Conservation (phyloP, 2,329 filamentous ascomycete genomes). For the Penicillium sp. region DNA sequence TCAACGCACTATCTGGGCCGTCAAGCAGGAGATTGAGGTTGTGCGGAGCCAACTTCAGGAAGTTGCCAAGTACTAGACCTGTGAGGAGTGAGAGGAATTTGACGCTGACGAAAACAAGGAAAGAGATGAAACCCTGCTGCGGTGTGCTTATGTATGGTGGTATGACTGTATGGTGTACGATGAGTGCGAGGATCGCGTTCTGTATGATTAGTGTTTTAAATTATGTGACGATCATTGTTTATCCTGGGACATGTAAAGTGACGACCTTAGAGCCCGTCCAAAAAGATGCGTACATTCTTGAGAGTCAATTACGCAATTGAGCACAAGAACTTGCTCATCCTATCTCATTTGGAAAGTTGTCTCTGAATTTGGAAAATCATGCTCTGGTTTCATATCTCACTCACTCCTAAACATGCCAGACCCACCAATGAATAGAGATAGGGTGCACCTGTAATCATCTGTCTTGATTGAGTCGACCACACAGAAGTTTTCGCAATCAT, state of each 20-base stretch:
- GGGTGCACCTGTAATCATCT: too few relatives aligned
- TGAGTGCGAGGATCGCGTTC: background rate
- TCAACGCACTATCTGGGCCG: background rate
- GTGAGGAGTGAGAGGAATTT: background rate
- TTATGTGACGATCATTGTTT: background rate
- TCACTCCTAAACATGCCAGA: too few relatives aligned
- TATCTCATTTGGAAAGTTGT: too few relatives aligned
- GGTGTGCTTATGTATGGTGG: background rate
- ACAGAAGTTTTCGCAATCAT: background rate
- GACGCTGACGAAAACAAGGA: background rate
- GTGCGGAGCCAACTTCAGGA: background rate
- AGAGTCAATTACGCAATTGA: too few relatives aligned
- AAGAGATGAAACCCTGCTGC: background rate
- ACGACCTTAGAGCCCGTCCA: too few relatives aligned
- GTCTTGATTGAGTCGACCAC: too few relatives aligned
- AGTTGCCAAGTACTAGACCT: background rate
- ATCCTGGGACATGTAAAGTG: background rate
- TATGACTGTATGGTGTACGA: background rate
- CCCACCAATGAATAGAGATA: too few relatives aligned
- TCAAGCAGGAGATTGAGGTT: conserved; percentile 8
- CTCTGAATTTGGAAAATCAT: too few relatives aligned
- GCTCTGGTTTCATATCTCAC: too few relatives aligned
- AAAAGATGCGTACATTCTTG: too few relatives aligned
- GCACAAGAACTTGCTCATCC: too few relatives aligned
- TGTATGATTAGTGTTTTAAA: background rate